Conservation (phyloP, 495 filamentous ascomycete genomes). For the Jackrogersella multiformis region DNA sequence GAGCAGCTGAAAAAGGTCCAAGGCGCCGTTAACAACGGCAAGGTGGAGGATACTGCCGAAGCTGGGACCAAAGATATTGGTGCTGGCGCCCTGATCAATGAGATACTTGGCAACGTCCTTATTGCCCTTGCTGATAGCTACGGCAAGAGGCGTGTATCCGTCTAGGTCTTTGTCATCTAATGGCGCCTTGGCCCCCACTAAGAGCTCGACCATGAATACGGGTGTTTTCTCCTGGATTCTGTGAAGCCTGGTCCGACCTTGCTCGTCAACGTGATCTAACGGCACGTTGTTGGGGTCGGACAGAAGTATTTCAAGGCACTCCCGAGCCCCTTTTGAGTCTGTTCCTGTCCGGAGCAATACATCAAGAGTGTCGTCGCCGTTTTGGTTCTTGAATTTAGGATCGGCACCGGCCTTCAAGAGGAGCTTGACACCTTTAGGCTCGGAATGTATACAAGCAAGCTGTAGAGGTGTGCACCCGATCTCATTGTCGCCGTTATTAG, state of each 20-base stretch:
- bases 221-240: not conserved
- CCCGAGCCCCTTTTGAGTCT: not conserved
- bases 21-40: not conserved
- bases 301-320: not conserved
- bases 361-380: not conserved
- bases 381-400: not conserved
- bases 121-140: not conserved
- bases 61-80: not conserved
- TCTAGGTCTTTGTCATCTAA: not conserved
- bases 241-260: not conserved
- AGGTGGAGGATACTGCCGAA: constrained; percentile 6
- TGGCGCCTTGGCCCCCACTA: not conserved
- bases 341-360: not conserved
- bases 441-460: constrained; percentile 9
- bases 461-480: constrained; percentile 23
- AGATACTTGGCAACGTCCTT: not conserved
- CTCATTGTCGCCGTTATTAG: not conserved
- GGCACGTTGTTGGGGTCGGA: not conserved
- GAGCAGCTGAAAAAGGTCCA: not conserved
- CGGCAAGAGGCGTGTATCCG: not conserved
- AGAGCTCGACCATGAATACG: not conserved
- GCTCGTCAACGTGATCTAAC: not conserved
- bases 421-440: constrained; percentile 1
- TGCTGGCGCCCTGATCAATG: not conserved
- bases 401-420: constrained; percentile 23